phyloP scores from a whole-genome alignment of 2,329 filamentous ascomycete species.

The Sporothrix variecibatus region DNA sequence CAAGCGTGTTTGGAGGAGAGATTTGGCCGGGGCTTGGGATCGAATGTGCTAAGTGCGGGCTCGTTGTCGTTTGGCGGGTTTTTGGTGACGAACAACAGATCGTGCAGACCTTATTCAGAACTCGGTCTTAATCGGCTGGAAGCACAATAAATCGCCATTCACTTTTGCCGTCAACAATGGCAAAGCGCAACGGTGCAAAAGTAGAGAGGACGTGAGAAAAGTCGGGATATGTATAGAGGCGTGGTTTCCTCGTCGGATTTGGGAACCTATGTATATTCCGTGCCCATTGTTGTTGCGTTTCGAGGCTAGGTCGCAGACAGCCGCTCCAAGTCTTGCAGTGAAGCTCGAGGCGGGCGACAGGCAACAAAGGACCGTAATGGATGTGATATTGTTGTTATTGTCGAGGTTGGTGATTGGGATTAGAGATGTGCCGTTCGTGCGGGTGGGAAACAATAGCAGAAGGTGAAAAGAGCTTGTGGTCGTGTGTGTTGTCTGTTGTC shows the following conservation, averaged over 20 bases:
- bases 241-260: neutral
- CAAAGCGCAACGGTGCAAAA: neutral
- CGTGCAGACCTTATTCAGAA: slow-evolving; percentile 2
- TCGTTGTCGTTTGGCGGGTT: neutral
- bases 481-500: neutral
- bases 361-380: neutral
- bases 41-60: neutral
- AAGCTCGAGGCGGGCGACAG: neutral
- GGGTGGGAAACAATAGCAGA: neutral
- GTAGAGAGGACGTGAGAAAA: neutral
- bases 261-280: neutral
- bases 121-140: neutral
- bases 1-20: neutral
- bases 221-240: too few species aligned
- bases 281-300: slow-evolving; percentile 18
- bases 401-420: neutral
- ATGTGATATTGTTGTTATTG: neutral
- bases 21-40: neutral
- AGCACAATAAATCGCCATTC: neutral
- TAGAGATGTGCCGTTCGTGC: neutral
- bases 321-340: neutral
- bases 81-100: neutral
- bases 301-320: neutral
- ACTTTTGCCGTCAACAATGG: neutral
- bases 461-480: neutral